A percentile compares a stretch with the other conserved stretches of the same genome.
These are phyloP conservation scores for Leccinum pallidistipes DNA, from an alignment of 1,284 basidiomycete species.

Conservation along the genomic window DNA sequence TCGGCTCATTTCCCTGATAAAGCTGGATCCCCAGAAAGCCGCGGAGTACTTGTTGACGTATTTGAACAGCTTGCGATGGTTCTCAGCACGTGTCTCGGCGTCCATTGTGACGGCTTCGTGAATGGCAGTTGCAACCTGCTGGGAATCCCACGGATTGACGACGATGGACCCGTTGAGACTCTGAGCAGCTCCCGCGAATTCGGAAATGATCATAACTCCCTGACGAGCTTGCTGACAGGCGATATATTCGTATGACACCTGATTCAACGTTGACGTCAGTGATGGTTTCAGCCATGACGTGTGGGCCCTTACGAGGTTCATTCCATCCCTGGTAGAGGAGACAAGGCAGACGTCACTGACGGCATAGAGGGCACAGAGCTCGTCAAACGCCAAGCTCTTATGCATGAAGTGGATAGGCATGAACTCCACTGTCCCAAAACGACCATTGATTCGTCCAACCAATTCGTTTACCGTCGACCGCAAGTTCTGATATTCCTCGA, in stretches of 20 bases:
- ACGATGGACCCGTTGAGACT: conserved; percentile 91
- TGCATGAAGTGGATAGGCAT: conserved; percentile 99
- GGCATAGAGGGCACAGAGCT: conserved; percentile 95
- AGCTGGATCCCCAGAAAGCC: conserved; percentile 89
- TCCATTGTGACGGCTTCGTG: conserved; percentile 93
- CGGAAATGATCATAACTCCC: conserved; percentile 96
- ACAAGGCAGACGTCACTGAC: conserved; percentile 96
- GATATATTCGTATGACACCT: conserved; percentile 99
- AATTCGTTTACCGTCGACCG: conserved; percentile 96
- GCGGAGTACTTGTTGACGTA: conserved; percentile 95
- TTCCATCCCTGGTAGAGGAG: conserved; percentile 93
- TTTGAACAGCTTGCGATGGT: conserved; percentile 94
- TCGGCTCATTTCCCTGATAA: conserved; percentile 81
- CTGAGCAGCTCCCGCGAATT: conserved; percentile 98
- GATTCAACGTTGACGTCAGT: conserved; percentile 14
- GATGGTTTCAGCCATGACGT: conserved; percentile 4
- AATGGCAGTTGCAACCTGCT: conserved; percentile 95
- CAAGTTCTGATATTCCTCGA: conserved; percentile 98
- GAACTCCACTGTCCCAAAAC: conserved; percentile 97
- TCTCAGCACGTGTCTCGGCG: conserved; percentile 76
- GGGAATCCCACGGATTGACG: conserved; percentile 96
- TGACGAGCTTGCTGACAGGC: conserved; percentile 92
- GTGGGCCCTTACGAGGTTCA: conserved; percentile 80
- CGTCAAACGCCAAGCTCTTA: conserved; percentile 91
- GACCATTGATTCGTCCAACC: conserved; percentile 96